Percentiles rank a stretch among this genome's conserved stretches.
phyloP scores from a whole-genome alignment of 495 filamentous ascomycete genomes.

The Melanomma pulvis-pyrius region DNA sequence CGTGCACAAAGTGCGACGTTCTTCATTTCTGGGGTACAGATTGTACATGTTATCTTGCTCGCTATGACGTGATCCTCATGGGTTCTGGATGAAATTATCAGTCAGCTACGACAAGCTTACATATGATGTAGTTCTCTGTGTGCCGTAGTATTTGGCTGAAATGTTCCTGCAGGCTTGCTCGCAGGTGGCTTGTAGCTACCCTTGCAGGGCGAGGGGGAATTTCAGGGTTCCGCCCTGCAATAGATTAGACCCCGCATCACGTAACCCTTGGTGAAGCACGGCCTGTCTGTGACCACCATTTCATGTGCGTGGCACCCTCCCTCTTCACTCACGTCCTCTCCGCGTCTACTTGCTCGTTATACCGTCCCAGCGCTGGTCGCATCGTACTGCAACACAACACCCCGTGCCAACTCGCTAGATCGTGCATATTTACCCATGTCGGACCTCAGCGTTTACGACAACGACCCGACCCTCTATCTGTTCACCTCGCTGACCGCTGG shows the following conservation, averaged over 20 bases:
- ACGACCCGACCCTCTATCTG: slow-evolving; percentile 83
- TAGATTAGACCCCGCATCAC: slow-evolving; percentile 10
- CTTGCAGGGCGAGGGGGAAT: too few species aligned
- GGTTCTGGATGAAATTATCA: too few species aligned
- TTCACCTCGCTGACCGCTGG: slow-evolving; percentile 95
- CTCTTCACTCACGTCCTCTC: not conserved
- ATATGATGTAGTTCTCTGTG: too few species aligned
- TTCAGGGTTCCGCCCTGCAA: too few species aligned
- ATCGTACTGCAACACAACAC: not conserved
- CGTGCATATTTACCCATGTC: slow-evolving; percentile 30
- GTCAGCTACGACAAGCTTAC: too few species aligned
- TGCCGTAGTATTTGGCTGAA: too few species aligned
- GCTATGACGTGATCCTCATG: too few species aligned
- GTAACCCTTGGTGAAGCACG: not conserved
- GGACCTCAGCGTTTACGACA: slow-evolving; percentile 63
- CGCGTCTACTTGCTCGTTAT: not conserved
- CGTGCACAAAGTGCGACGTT: too few species aligned
- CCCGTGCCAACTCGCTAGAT: not conserved
- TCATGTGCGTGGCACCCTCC: not conserved
- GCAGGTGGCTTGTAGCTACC: too few species aligned
- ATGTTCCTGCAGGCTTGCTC: too few species aligned
- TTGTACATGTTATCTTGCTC: too few species aligned
- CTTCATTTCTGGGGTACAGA: too few species aligned
- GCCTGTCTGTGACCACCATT: not conserved
- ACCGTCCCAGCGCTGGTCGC: not conserved